These are phyloP conservation scores for Croton laevigatus DNA, from an alignment of 441 rosid species.

Conservation along the genomic window DNA sequence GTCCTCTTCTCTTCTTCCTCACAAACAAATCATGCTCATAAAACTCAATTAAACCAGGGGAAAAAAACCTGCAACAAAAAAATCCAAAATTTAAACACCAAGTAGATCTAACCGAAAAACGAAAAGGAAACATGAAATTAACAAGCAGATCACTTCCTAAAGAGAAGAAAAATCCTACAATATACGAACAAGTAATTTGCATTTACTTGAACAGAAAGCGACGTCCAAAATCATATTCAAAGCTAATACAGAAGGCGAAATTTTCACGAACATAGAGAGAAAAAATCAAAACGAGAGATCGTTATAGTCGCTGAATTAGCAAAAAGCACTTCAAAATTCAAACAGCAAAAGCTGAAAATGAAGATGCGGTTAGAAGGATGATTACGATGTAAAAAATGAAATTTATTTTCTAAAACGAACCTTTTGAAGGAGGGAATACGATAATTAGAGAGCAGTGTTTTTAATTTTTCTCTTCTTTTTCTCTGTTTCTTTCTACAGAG, in stretches of 20 bases:
- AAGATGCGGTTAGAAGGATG: constrained; percentile 4
- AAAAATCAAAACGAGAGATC: background rate
- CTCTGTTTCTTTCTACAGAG: background rate
- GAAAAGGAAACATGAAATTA: background rate
- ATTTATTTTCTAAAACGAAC: background rate
- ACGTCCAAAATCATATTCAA: background rate
- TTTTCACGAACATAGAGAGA: background rate
- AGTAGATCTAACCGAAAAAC: constrained; percentile 50
- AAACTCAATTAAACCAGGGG: constrained; percentile 26
- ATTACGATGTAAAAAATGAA: background rate
- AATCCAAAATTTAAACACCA: constrained; percentile 13
- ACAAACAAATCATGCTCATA: constrained; percentile 35
- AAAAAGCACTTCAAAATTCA: background rate
- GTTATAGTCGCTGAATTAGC: background rate
- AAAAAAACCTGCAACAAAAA: constrained; percentile 26
- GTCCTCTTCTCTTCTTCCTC: constrained; percentile 21
- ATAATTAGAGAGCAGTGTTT: constrained; percentile 13
- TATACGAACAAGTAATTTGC: constrained; percentile 7
- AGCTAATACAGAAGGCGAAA: background rate
- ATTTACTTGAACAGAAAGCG: constrained; percentile 24
- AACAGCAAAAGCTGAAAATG: background rate
- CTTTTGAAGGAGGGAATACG: background rate
- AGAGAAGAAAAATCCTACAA: background rate
- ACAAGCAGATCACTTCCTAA: constrained; percentile 8
- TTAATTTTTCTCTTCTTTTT: background rate